phyloP scores from a whole-genome alignment of 2,329 filamentous ascomycete species.

The Aspergillus neotritici region DNA sequence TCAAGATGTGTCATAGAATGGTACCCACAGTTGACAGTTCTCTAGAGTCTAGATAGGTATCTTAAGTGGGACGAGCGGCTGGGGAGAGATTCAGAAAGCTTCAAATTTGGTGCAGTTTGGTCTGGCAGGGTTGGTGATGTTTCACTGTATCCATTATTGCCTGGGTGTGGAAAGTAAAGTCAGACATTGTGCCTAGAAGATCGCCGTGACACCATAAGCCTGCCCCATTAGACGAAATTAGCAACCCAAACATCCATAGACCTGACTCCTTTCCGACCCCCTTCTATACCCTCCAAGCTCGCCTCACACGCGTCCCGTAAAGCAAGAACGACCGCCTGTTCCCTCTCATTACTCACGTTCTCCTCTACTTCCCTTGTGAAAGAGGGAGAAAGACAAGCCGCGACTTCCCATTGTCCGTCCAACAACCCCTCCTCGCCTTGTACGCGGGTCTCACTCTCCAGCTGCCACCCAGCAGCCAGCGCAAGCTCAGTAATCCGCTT shows the following conservation, averaged over 20 bases:
- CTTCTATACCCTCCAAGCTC: conserved; percentile 8
- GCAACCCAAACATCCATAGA: conserved; percentile 18
- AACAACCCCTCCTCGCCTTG: conserved; percentile 37
- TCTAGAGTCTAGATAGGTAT: too few species aligned
- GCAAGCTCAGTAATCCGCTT: conserved; percentile 28
- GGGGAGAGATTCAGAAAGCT: too few species aligned
- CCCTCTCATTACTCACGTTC: conserved; percentile 10
- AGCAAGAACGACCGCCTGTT: conserved; percentile 10
- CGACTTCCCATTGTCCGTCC: conserved; percentile 48
- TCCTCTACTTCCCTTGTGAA: conserved; percentile 10
- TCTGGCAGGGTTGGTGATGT: too few species aligned
- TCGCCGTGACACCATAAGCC: too few species aligned
- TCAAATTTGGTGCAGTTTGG: too few species aligned
- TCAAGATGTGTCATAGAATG: too few species aligned
- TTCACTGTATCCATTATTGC: too few species aligned
- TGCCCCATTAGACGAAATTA: conserved; percentile 8
- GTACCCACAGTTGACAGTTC: too few species aligned
- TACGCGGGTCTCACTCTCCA: conserved; percentile 29
- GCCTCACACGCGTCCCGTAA: conserved; percentile 14
- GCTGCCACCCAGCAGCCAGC: too few species aligned
- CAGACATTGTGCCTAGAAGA: too few species aligned
- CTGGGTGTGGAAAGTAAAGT: too few species aligned
- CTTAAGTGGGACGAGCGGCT: too few species aligned
- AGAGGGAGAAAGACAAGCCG: conserved; percentile 13
- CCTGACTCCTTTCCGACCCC: conserved; percentile 11